Base-by-base conservation (phyloP, 2,329 filamentous ascomycete species). In the Capronia epimyces region DNA sequence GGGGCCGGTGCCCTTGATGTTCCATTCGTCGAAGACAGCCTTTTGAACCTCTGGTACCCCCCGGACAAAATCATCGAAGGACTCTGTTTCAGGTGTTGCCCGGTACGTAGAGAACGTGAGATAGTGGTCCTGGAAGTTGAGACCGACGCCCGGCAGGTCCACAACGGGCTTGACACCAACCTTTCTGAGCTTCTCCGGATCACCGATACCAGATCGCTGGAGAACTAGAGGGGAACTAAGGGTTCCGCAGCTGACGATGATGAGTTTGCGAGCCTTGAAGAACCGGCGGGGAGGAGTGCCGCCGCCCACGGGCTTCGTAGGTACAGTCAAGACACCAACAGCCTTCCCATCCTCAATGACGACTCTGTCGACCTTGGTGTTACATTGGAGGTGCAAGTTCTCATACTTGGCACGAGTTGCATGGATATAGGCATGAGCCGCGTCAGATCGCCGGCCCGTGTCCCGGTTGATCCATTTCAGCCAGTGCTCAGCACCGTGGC, bases 401-500 rank as follows among this genome's bases (percentile, higher is more conserved):
- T 76, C 75, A 65, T 87, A 75, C 32, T 83, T 77, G 1, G 84
- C 75, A 43, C 86, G 79, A 3, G 86, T 90, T 46, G 83, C 81
- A 67, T 91, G 87, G 53, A 91, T 75, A 60, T 90, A 90, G 1
- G 81, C 85, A 62, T 89, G 86, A 5, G 86, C 86, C 47, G 82
- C 84, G 68, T 90, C 86, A 53, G 82, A 86, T 51, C 86, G 83
- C 44, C 86, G 81, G 39, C 86, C 86, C 24, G 67, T 70, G 42
- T 71, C 70, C 42, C 73, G 78, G 63, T 90, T 89, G 68, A 90
- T 89, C 86, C 86, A 90, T 69, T 90, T 89, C 49, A 90, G 71
- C 86, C 86, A 90, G 58, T 89, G 86, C 69, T 89, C 85, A 40
- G 85, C 86, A 56, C 86, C 86, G 52, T 83, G 80, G 12, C 66